Conservation (phyloP, 495 filamentous ascomycete species). For the Parathielavia hyrcaniae region DNA sequence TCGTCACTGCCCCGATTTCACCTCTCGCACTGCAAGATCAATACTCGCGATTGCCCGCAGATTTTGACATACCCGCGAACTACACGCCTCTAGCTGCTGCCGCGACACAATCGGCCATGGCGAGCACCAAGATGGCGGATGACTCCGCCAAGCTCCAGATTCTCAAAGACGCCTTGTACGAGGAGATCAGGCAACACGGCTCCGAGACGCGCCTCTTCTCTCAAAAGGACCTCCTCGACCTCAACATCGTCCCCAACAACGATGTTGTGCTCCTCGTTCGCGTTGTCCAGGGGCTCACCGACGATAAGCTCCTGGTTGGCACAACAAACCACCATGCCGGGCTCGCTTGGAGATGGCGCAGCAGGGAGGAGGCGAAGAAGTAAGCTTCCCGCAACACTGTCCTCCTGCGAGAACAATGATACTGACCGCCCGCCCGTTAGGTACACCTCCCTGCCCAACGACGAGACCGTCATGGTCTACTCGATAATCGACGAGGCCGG, state of each 20-base stretch:
- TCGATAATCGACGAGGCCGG: slow-evolving; percentile 74
- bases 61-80: not conserved
- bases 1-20: too few relatives aligned
- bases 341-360: slow-evolving; percentile 61
- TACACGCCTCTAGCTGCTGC: not conserved
- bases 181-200: slow-evolving; percentile 30
- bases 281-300: slow-evolving; percentile 55
- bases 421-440: slow-evolving; percentile 32
- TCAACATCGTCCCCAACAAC: slow-evolving; percentile 55
- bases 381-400: slow-evolving; percentile 31
- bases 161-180: slow-evolving; percentile 34
- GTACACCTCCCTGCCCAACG: slow-evolving; percentile 54
- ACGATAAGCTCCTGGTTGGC: slow-evolving; percentile 63
- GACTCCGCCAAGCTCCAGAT: slow-evolving; percentile 26
- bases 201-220: slow-evolving; percentile 52
- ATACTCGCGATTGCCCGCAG: too few relatives aligned
- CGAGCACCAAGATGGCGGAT: slow-evolving; percentile 15
- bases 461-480: slow-evolving; percentile 77
- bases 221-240: slow-evolving; percentile 59
- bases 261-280: slow-evolving; percentile 52
- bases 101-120: slow-evolving; percentile 14
- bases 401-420: not conserved
- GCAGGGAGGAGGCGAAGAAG: slow-evolving; percentile 65
- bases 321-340: slow-evolving; percentile 49
- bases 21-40: not conserved